A percentile compares a stretch with the other conserved stretches of the same genome.
Conservation (phyloP, 164 flowering plant genomes). For the Magnolia officinalis region DNA sequence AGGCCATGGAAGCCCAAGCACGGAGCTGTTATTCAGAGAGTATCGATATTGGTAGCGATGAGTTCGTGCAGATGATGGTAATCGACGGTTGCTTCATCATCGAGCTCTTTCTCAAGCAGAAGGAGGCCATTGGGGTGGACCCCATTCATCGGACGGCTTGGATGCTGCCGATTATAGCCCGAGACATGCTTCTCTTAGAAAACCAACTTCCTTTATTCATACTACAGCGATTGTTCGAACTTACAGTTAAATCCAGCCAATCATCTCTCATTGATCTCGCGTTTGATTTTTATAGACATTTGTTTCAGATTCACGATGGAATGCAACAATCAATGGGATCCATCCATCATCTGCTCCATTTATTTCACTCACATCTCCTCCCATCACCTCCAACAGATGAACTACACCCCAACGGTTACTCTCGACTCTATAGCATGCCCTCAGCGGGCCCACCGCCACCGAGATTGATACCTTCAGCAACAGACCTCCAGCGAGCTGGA, state of each 20-base stretch:
- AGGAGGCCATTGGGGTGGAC: background rate
- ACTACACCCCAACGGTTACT: background rate
- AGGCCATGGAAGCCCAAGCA: conserved; percentile 7
- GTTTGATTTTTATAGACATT: background rate
- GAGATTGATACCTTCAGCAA: conserved; percentile 9
- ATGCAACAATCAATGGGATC: no score
- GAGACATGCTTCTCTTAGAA: conserved; percentile 1
- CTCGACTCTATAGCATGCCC: background rate
- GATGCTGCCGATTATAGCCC: background rate
- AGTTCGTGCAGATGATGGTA: conserved; percentile 15
- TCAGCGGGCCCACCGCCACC: background rate
- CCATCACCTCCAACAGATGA: background rate
- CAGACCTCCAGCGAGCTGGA: conserved; percentile 51
- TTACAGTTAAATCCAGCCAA: no score
- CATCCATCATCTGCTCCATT: conserved; percentile 6
- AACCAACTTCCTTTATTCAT: conserved; percentile 13
- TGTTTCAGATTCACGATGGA: no score
- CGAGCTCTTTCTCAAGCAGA: background rate
- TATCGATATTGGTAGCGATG: conserved; percentile 26
- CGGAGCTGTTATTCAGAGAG: conserved; percentile 47
- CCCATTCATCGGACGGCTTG: background rate
- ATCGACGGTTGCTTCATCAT: conserved; percentile 9
- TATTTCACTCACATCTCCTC: background rate
- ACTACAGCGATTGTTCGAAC: background rate
- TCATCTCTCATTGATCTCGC: background rate